phyloP scores from a whole-genome alignment of 768 basidiomycete genomes.

The Mycena vulgaris region DNA sequence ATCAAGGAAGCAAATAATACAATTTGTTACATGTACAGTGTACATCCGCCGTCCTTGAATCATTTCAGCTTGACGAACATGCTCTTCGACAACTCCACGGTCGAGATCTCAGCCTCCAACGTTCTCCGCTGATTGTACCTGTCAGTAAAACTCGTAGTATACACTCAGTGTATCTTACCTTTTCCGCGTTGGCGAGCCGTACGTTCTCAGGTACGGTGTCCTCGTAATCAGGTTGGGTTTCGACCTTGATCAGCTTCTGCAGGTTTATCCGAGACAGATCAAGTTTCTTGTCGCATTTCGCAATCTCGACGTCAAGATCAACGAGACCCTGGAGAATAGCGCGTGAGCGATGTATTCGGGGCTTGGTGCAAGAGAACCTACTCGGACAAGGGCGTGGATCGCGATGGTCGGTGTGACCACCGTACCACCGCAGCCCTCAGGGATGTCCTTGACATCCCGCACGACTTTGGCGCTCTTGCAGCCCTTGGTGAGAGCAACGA shows the following conservation, averaged over 20 bases:
- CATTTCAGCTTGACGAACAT: constrained; percentile 83
- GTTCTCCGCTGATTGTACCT: constrained; percentile 75
- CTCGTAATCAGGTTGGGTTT: constrained; percentile 83
- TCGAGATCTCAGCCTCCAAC: constrained; percentile 84
- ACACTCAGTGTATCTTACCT: constrained; percentile 70
- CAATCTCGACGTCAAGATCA: constrained; percentile 89
- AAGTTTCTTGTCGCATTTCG: constrained; percentile 93
- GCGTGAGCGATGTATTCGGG: neutral
- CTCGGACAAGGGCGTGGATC: constrained; percentile 89
- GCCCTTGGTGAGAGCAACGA: constrained; percentile 89
- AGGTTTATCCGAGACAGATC: constrained; percentile 77
- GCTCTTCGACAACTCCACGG: constrained; percentile 77
- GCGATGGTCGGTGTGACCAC: constrained; percentile 83
- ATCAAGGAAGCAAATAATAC: neutral
- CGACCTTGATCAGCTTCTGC: constrained; percentile 83
- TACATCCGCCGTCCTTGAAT: constrained; percentile 8
- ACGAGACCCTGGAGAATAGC: constrained; percentile 80
- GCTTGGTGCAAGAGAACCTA: constrained; percentile 52
- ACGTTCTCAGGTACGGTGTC: constrained; percentile 87
- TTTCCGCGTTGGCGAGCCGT: constrained; percentile 81
- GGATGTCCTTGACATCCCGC: constrained; percentile 75
- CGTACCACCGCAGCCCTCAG: constrained; percentile 89
- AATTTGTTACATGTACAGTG: constrained; percentile 11
- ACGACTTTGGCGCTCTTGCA: constrained; percentile 84
- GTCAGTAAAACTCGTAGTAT: constrained; percentile 20